phyloP scores from a whole-genome alignment of 2,329 filamentous ascomycete species.

The Bisporella sp. region DNA sequence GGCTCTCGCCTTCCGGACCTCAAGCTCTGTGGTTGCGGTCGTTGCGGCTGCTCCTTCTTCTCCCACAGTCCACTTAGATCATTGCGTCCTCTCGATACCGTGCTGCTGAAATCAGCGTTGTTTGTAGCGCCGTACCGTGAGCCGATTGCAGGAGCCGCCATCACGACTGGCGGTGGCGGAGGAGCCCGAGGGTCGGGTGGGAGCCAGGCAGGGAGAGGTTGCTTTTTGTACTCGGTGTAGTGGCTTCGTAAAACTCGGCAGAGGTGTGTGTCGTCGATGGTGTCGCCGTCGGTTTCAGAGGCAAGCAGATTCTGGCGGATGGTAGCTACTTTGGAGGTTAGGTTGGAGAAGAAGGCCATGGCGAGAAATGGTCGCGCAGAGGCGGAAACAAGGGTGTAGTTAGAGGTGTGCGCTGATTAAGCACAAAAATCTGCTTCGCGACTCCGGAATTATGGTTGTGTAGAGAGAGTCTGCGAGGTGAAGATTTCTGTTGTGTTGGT shows the following conservation, averaged over 20 bases:
- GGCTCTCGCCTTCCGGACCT: slow-evolving; percentile 35
- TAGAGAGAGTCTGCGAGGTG: too few relatives aligned
- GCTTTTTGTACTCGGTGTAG: slow-evolving; percentile 80
- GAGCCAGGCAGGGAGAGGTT: slow-evolving; percentile 73
- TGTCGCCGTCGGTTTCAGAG: slow-evolving; percentile 61
- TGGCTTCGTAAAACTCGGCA: slow-evolving; percentile 88
- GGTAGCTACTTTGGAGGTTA: slow-evolving; percentile 54
- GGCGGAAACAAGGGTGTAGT: too few relatives aligned
- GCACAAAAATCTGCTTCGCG: too few relatives aligned
- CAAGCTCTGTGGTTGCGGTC: slow-evolving; percentile 35
- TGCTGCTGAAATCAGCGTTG: slow-evolving; percentile 29
- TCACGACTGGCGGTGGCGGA: slow-evolving; percentile 34
- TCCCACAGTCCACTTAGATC: slow-evolving; percentile 53
- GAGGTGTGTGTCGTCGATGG: slow-evolving; percentile 88
- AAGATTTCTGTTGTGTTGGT: too few relatives aligned
- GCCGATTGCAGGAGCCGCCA: slow-evolving; percentile 41
- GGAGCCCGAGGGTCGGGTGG: slow-evolving; percentile 78
- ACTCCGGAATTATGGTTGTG: too few relatives aligned
- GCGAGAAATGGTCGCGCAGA: not conserved
- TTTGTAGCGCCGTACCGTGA: slow-evolving; percentile 45
- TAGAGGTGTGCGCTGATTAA: too few relatives aligned
- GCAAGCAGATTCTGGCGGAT: slow-evolving; percentile 65
- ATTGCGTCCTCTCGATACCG: not conserved
- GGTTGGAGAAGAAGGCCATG: slow-evolving; percentile 52
- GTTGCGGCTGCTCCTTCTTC: slow-evolving; percentile 23